Conservation (phyloP, 116 monocot species). For the Posidonia oceanica region DNA sequence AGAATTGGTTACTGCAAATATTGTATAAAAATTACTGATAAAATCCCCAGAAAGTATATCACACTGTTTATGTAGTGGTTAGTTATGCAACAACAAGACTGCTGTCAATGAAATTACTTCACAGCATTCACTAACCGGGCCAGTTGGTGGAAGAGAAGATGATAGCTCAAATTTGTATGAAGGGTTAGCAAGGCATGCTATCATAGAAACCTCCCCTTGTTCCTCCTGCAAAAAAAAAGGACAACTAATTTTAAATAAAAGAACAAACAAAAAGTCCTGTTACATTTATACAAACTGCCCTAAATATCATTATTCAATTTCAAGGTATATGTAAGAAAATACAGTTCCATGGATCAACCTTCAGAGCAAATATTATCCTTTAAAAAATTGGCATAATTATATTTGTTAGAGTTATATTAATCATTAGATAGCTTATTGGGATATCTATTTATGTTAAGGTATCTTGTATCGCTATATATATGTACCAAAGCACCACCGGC, state of each 20-base stretch:
- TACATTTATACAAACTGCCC: too few species aligned
- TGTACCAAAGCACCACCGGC: too few species aligned
- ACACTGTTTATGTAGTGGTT: neutral
- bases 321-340: too few species aligned
- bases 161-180: constrained; percentile 59
- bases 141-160: constrained; percentile 39
- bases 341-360: too few species aligned
- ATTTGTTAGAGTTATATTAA: too few species aligned
- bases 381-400: too few species aligned
- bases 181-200: constrained; percentile 50
- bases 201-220: constrained; percentile 49
- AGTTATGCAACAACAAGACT: neutral
- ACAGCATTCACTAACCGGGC: constrained; percentile 40
- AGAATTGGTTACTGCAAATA: neutral
- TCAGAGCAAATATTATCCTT: too few species aligned
- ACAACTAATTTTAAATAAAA: neutral
- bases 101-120: neutral
- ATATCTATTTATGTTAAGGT: too few species aligned
- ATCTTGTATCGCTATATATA: too few species aligned
- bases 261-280: too few species aligned
- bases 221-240: constrained; percentile 35
- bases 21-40: neutral
- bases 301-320: too few species aligned
- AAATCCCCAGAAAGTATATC: neutral
- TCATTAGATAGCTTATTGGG: too few species aligned